Conservation (phyloP, 306 rosid species). For the Oemleria cerasiformis region DNA sequence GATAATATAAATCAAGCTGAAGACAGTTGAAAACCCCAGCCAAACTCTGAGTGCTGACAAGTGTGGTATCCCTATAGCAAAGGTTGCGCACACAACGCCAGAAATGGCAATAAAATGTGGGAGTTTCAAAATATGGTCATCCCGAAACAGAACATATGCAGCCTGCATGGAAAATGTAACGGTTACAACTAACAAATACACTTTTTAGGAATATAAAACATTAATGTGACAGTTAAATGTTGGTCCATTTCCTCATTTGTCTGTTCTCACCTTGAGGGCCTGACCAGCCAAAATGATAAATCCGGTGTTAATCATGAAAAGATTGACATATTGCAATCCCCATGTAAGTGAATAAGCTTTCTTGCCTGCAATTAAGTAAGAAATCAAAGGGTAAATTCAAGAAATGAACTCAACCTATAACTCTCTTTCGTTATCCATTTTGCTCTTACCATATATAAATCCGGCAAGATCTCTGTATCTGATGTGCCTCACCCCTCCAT, state of each 20-base stretch:
- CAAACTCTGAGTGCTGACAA: slow-evolving; percentile 87
- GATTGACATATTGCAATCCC: slow-evolving; percentile 84
- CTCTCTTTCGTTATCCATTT: background rate
- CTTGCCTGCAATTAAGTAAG: slow-evolving; percentile 48
- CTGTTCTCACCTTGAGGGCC: slow-evolving; percentile 69
- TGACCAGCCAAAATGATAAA: slow-evolving; percentile 86
- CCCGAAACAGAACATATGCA: slow-evolving; percentile 60
- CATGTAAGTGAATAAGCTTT: slow-evolving; percentile 81
- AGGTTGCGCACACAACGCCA: slow-evolving; percentile 74
- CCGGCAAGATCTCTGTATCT: slow-evolving; percentile 97
- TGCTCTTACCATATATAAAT: slow-evolving; percentile 59
- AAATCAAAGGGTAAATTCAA: background rate
- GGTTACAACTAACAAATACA: background rate
- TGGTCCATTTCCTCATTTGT: no score
- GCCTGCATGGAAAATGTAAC: slow-evolving; percentile 50
- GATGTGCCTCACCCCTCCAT: slow-evolving; percentile 88
- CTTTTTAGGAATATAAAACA: background rate
- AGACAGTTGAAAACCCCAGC: slow-evolving; percentile 84
- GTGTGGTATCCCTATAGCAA: slow-evolving; percentile 90
- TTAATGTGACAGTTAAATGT: background rate
- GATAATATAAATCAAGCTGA: slow-evolving; percentile 64
- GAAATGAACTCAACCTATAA: background rate
- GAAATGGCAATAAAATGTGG: slow-evolving; percentile 75
- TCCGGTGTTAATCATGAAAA: slow-evolving; percentile 92
- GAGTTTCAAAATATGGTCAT: slow-evolving; percentile 65